Conservation (phyloP, 139 green algal species). For the Pleodorina starrii region DNA sequence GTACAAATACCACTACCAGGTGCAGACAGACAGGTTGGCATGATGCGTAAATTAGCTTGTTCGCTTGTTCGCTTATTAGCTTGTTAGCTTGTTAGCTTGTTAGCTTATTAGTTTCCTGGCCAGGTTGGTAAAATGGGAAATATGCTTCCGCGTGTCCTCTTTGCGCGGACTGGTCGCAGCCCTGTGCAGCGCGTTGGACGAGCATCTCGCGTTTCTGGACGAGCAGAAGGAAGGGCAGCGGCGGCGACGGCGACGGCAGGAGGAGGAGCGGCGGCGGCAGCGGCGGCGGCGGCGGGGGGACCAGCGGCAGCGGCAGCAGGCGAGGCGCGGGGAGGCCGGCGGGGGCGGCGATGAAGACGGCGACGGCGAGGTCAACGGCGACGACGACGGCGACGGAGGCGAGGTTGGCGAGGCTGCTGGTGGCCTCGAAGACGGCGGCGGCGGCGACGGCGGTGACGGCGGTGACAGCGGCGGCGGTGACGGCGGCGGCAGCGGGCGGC, state of each 20-base stretch:
- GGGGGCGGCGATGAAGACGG: background rate
- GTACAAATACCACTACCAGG: too few species aligned
- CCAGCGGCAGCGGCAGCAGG: background rate
- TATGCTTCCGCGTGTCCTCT: too few species aligned
- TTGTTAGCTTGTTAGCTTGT: too few species aligned
- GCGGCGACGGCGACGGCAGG: background rate
- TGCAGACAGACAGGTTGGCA: too few species aligned
- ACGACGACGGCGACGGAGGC: background rate
- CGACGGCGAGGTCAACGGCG: background rate
- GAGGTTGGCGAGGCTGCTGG: background rate
- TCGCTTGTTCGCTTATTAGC: too few species aligned
- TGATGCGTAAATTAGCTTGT: too few species aligned
- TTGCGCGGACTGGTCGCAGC: too few species aligned
- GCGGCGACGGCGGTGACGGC: background rate
- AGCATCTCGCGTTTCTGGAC: slow-evolving; percentile 9
- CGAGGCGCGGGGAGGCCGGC: background rate
- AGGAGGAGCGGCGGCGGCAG: background rate
- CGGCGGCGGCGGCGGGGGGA: background rate
- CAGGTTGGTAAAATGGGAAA: too few species aligned
- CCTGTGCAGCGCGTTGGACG: slow-evolving; percentile 16
- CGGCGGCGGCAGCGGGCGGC: background rate
- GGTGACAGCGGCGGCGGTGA: background rate
- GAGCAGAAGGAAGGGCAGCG: background rate
- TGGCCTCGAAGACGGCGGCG: background rate
- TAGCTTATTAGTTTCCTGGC: too few species aligned